Evolutionary conservation across 495 filamentous ascomycete genomes (phyloP), one percentile per base, ranked within the genome.

Genomic region (Neurospora discreta): DNA sequence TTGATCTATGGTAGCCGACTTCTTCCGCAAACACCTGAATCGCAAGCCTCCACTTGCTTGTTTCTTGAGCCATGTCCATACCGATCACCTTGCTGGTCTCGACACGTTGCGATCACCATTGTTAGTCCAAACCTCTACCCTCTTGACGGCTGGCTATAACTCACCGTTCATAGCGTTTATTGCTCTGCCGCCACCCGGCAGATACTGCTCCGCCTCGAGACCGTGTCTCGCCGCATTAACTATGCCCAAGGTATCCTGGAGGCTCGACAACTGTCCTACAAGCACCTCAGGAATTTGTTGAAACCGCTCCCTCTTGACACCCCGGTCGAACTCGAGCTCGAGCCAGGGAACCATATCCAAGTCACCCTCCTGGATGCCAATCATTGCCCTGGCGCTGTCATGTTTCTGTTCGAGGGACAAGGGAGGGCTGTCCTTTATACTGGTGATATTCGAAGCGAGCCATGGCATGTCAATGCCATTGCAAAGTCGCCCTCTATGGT

Each of bases 51-150:
- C 94, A 2, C 78, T 96, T 58, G 94, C 92, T 18, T 97, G 92
- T 78, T 97, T 98, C 77, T 85, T 98, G 44, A 95, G 91, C 77
- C 95, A 98, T 87, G 90, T 97, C 13, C 95, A 98, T 78, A 96
- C 90, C 71, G 94, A 98, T 74, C 94, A 98, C 80, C 86, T 97
- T 8, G 87, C 86, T 71, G 95, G 95, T 1, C 85, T 98, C 38
- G 95, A 97, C 77, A 89, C 84, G 68, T 85, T 91, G 68, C 87
- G 87, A 41, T 85, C 90, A 33, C 91, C 92, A 0, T 97, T 96
- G 85, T 87, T 78, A 67, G 83, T 39, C 20, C 67, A 15, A 15
- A 8, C 5, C 5, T 7, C 2, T 26, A 23, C 42, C 36, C 39
- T 15, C 18, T n/a, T 4, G 9, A 18, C n/a, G 40, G 3, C 8